Conservation (phyloP, 306 rosid genomes). For the Prunus salicina region DNA sequence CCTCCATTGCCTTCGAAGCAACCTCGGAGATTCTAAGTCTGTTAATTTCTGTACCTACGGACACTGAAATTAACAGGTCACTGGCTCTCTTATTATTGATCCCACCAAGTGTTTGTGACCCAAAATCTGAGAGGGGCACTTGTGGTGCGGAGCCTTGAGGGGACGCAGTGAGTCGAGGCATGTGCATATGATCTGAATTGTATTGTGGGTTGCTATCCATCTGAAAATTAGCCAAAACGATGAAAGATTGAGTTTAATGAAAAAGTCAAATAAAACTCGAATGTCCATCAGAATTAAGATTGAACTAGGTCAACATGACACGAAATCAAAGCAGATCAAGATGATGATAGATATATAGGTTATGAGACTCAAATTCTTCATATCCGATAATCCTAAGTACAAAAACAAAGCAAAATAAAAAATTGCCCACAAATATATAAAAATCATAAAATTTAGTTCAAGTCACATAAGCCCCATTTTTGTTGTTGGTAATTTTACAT, state of each 20-base stretch:
- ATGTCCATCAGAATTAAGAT: neutral
- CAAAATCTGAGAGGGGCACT: neutral
- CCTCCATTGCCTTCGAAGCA: slow-evolving; percentile 38
- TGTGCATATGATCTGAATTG: neutral
- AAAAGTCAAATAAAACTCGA: neutral
- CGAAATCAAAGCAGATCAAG: neutral
- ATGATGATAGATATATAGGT: neutral
- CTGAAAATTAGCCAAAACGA: neutral
- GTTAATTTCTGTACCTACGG: slow-evolving; percentile 25
- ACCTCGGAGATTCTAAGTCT: slow-evolving; percentile 18
- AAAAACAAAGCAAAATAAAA: neutral
- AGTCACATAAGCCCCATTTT: too few relatives aligned
- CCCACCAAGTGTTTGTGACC: neutral
- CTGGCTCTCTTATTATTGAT: slow-evolving; percentile 27
- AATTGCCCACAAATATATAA: too few relatives aligned
- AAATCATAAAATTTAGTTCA: too few relatives aligned
- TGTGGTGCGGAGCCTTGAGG: neutral
- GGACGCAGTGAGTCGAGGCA: neutral
- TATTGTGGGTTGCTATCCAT: neutral
- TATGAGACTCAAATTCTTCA: neutral
- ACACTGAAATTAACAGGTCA: slow-evolving; percentile 39
- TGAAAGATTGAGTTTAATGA: neutral
- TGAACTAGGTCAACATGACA: neutral
- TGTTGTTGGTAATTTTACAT: too few relatives aligned
- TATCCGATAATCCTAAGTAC: neutral